Evolutionary conservation across 371 early-diverging fungal species (phyloP), one percentile per base, ranked within the genome.

Genomic region (Mortierella sp.): DNA sequence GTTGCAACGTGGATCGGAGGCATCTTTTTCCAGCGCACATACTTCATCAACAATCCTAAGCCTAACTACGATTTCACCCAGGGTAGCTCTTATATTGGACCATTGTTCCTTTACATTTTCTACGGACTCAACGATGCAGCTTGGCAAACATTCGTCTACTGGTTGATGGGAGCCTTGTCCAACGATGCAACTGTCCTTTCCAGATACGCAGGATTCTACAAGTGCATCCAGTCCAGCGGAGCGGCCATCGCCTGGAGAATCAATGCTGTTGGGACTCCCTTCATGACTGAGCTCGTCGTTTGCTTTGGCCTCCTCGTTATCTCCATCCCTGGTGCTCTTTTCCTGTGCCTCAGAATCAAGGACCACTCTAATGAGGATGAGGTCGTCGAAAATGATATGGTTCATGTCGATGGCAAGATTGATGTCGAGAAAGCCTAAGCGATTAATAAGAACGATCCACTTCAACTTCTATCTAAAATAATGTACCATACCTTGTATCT

Each of bases 141-240:
- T 40, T 90, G 88, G 80, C 94, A 94, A 83, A 83, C 84, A 19
- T 80, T 82, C 56, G 85, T 86, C 53, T 92, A 93, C 86, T 92
- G 93, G 92, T 67, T 92, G 47, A 88, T 92, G 82, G 93, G 93
- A 32, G 87, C 92, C 22, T 82, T 93, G 81, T 86, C 90, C 9
- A 91, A 91, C 78, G 90, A 93, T 78, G 87, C 87, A 79, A 89
- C 88, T 65, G 84, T 86, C 67, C 84, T 91, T 59, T 88, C 94
- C 19, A 86, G 92, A 60, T 94, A 92, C 68, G 91, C 91, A 68
- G 94, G 94, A 8, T 94, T 90, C 86, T 95, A 95, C 90, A 95
- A 95, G 88, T 92, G 92, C 42, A 88, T 93, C 71, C 94, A 95
- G 85, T 91, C 91, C 58, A 87, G 89, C 35, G 90, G 89, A 35